Base-by-base conservation (phyloP, 176 grass and related monocot genomes). In the Phyllostachys edulis region DNA sequence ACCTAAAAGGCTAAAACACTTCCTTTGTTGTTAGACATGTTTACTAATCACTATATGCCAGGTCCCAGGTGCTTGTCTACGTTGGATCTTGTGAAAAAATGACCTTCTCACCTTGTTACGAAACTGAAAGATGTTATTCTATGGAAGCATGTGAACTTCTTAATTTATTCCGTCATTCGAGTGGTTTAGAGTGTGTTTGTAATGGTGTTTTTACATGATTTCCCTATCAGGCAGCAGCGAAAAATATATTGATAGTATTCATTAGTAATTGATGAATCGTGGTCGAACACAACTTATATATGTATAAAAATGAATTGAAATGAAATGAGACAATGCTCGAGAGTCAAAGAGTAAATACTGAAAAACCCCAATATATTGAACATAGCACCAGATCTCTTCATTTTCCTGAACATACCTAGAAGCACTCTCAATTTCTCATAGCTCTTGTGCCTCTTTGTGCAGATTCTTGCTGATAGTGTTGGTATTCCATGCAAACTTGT, bases 391-490 rank as follows among this genome's bases (percentile, higher is more conserved):
- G 13, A 50, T 67, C 29, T 81, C 17, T 45, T 87, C n/a, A 74
- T 74, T 74, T 37, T 21, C 47, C 17, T 80, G 64, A 66, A 66
- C 59, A 80, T 80, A 41, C 50, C 11, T 67, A 71, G 77, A 69
- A 63, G 36, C 10, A 63, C 36, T 15, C 68, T 62, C 23, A 62
- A 27, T 27, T 62, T 62, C 59, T 78, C 71, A 86, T 80, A 73
- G 12, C 42, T 41, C 45, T 26, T 77, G 32, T 63, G 32, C 73
- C 57, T 79, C 57, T 85, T 69, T 24, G 13, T 83, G 81, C 88
- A 99, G 96, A 94, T 99, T 83, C 92, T 99, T 87, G 93, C 93
- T 20, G 96, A 99, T 86, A 92, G 91, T 49, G 91, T 99, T 88
- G 93, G 93, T 76, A 89, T 99, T 94, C 91, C 86, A 71, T 99